phyloP scores from a whole-genome alignment of 148 eudicot species.

The Rhododendron williamsianum region DNA sequence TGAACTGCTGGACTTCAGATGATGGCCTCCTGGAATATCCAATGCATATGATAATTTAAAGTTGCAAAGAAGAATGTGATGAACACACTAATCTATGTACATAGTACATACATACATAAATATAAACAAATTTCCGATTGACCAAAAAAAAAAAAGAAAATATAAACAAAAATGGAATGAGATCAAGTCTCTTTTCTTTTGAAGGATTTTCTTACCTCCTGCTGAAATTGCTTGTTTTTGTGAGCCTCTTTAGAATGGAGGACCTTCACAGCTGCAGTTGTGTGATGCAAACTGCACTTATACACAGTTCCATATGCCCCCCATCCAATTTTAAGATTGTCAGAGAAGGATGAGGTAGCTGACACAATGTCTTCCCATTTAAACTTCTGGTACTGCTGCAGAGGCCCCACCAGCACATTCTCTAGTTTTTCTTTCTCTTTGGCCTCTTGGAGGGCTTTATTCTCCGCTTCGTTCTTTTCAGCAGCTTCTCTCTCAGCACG shows the following conservation, averaged over 20 bases:
- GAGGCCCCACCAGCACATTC: constrained; percentile 35
- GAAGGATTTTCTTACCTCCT: constrained; percentile 51
- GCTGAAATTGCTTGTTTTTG: constrained; percentile 57
- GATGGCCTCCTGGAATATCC: background rate
- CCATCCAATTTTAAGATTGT: constrained; percentile 59
- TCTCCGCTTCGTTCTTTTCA: constrained; percentile 65
- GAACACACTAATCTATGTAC: background rate
- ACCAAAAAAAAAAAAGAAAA: too few relatives aligned
- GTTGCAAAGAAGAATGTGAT: background rate
- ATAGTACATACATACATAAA: background rate
- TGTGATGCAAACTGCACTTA: constrained; percentile 75
- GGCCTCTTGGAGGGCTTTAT: constrained; percentile 44
- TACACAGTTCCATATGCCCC: constrained; percentile 85
- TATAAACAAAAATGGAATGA: background rate
- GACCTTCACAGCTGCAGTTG: constrained; percentile 76
- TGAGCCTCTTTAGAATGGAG: constrained; percentile 58
- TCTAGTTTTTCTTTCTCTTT: constrained; percentile 67
- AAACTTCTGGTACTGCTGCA: constrained; percentile 52
- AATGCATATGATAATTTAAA: background rate
- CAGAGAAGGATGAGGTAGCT: constrained; percentile 60
- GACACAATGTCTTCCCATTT: constrained; percentile 72
- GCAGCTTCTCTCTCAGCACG: constrained; percentile 54
- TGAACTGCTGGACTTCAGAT: background rate
- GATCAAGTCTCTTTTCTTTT: background rate
- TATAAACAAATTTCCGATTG: too few relatives aligned